These are phyloP conservation scores for Heliosperma pusillum DNA, from an alignment of 148 eudicot genomes.

Conservation along the genomic window DNA sequence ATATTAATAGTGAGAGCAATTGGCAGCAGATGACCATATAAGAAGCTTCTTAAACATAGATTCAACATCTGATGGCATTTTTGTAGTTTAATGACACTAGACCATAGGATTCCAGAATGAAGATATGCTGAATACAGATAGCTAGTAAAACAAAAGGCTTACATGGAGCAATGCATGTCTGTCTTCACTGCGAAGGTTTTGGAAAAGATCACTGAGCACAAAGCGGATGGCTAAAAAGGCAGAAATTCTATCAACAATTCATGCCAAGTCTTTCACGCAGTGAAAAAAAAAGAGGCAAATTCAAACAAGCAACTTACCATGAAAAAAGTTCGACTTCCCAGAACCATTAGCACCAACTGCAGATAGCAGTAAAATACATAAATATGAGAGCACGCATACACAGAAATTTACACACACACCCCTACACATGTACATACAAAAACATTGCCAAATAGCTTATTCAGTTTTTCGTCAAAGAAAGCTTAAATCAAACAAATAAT, in stretches of 20 bases:
- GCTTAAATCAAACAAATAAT: not conserved
- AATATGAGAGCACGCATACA: not conserved
- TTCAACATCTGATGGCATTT: not conserved
- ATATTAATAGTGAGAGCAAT: not conserved
- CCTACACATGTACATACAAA: not conserved
- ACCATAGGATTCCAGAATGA: not conserved
- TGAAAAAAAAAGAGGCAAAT: not conserved
- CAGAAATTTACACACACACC: slow-evolving; percentile 13
- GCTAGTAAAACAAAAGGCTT: slow-evolving; percentile 31
- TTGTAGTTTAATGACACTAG: not conserved
- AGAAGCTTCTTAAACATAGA: not conserved
- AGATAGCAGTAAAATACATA: slow-evolving; percentile 4
- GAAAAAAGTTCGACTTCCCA: slow-evolving; percentile 97
- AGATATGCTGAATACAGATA: not conserved
- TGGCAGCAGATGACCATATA: not conserved
- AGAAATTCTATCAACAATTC: slow-evolving; percentile 5
- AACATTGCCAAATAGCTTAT: not conserved
- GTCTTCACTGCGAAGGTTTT: slow-evolving; percentile 87
- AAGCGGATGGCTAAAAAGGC: slow-evolving; percentile 77
- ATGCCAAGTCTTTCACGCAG: not conserved
- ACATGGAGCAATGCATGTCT: slow-evolving; percentile 92
- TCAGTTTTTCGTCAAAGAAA: not conserved
- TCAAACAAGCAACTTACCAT: slow-evolving; percentile 45
- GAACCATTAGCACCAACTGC: slow-evolving; percentile 99
- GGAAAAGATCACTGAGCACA: slow-evolving; percentile 95